Evolutionary conservation across 73 alveolate genomes (phyloP), one percentile per base, ranked within the genome.

Genomic region (Paramecium sexaurelia): DNA sequence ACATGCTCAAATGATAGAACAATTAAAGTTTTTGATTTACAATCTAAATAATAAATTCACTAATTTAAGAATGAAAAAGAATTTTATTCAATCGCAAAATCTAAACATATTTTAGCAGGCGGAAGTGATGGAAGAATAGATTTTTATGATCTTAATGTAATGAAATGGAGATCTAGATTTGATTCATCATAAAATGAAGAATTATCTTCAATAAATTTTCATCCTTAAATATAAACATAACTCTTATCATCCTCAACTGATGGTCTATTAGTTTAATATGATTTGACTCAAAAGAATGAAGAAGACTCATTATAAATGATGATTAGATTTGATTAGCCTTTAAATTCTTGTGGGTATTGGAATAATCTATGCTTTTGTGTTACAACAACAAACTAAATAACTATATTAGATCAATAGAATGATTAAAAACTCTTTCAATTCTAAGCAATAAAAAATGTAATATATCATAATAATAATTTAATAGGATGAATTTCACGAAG

Each of bases 61-160:
- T 22, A 37, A 78, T 78, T 78, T 78, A 78, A 43, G 73, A 19
- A 26, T 24, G 90, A 78, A 26, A 26, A 67, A 55, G 94, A 88
- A 51, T 68, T 88, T 33, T 88, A 40, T 32, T 88, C 94, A 19
- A 41, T 88, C 2, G 85, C 94, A 26, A 88, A 88, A 67, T 88
- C 94, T 36, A 88, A 88, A 40, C 94, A 88, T 51, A 88, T 88
- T 20, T 69, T 88, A 24, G 94, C 94, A 36, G 89, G 84, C 24
- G 94, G 91, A 6, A 41, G 75, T 43, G 94, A 88, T 4, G 69
- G 91, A 2, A 82, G 91, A 88, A 88, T 88, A 24, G 89, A 56
- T 17, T 88, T 88, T 55, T 88, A 82, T 75, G 94, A 88, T 88
- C 91, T 88, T 5, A 88, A 82, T 68, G 73, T 57, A n/a, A 88